A percentile compares a stretch with the other conserved stretches of the same genome.
These are phyloP conservation scores for Aristolochia contorta DNA, from an alignment of 164 flowering plant species.

Conservation along the genomic window DNA sequence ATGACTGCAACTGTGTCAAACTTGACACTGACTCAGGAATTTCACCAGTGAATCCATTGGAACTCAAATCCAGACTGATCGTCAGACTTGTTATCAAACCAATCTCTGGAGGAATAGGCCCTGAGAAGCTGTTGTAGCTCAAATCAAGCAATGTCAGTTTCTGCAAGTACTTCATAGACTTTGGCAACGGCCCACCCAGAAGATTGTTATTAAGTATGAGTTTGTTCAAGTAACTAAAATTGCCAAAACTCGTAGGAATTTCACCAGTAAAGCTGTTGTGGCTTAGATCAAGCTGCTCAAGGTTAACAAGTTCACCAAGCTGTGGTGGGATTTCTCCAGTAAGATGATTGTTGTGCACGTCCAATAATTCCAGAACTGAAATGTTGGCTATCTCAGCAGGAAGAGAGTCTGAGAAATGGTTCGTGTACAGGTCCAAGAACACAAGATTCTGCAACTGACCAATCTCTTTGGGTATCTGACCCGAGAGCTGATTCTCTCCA, in stretches of 20 bases:
- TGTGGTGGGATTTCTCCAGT: conserved; percentile 70
- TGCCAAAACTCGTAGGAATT: conserved; percentile 75
- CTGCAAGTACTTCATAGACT: conserved; percentile 48
- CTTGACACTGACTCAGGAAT: conserved; percentile 61
- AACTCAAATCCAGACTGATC: conserved; percentile 75
- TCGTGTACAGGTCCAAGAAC: conserved; percentile 85
- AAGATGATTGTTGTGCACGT: conserved; percentile 72
- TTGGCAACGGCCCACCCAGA: conserved; percentile 61
- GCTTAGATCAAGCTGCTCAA: conserved; percentile 93
- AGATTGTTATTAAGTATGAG: conserved; percentile 78
- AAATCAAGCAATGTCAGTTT: conserved; percentile 81
- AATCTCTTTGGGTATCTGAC: conserved; percentile 74
- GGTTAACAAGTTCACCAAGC: conserved; percentile 63
- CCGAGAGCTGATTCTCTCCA: conserved; percentile 89
- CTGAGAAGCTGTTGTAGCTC: conserved; percentile 72
- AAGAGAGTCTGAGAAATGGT: conserved; percentile 66
- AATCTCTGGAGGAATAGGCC: conserved; percentile 71
- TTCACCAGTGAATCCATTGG: conserved; percentile 59
- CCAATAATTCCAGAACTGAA: conserved; percentile 76
- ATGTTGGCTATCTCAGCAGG: conserved; percentile 74
- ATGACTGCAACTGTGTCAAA: conserved; percentile 73
- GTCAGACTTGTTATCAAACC: conserved; percentile 75
- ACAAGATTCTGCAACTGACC: conserved; percentile 83
- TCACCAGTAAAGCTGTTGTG: conserved; percentile 72
- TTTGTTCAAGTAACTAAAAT: conserved; percentile 83